Percentiles rank a stretch among this genome's conserved stretches.
phyloP scores from a whole-genome alignment of 2,329 filamentous ascomycete species.

The Diplodia sapinea region DNA sequence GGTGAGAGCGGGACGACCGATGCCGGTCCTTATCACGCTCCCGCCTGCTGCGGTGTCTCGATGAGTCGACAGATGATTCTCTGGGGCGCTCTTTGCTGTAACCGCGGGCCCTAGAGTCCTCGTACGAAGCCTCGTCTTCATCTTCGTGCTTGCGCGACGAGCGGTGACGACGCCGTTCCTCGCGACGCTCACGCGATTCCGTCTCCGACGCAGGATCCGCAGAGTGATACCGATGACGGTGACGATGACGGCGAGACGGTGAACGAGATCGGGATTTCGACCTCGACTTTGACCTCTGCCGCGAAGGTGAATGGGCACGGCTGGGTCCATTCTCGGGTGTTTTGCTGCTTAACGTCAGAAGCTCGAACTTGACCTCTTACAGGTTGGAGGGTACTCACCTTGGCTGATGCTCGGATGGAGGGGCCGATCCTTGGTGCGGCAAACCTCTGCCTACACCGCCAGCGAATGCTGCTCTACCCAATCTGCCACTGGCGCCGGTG shows the following conservation, averaged over 20 bases:
- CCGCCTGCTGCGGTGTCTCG: conserved; percentile 63
- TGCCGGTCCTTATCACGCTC: conserved; percentile 47
- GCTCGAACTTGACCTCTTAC: background rate
- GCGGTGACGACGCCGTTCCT: conserved; percentile 55
- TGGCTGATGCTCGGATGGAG: conserved; percentile 17
- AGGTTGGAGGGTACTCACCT: conserved; percentile 15
- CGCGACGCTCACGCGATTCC: conserved; percentile 45
- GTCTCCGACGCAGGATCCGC: conserved; percentile 48
- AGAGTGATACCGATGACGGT: conserved; percentile 59
- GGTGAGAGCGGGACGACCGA: conserved; percentile 54
- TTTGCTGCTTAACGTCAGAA: conserved; percentile 35
- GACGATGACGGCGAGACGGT: conserved; percentile 53
- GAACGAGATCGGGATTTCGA: conserved; percentile 48
- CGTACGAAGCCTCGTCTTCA: conserved; percentile 48
- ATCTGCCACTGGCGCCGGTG: conserved; percentile 72
- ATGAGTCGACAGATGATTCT: conserved; percentile 63
- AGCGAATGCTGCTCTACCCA: conserved; percentile 31
- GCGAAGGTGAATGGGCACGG: conserved; percentile 47
- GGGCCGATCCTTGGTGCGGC: conserved; percentile 6
- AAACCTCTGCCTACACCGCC: conserved; percentile 3
- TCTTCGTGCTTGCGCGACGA: conserved; percentile 51
- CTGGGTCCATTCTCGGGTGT: conserved; percentile 47
- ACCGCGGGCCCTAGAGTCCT: conserved; percentile 48
- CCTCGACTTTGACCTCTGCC: conserved; percentile 35
- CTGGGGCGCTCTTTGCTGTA: conserved; percentile 60